Evolutionary conservation across 345 rosid species (phyloP), one percentile per base, ranked within the genome.

Genomic region (Citrus sp.): DNA sequence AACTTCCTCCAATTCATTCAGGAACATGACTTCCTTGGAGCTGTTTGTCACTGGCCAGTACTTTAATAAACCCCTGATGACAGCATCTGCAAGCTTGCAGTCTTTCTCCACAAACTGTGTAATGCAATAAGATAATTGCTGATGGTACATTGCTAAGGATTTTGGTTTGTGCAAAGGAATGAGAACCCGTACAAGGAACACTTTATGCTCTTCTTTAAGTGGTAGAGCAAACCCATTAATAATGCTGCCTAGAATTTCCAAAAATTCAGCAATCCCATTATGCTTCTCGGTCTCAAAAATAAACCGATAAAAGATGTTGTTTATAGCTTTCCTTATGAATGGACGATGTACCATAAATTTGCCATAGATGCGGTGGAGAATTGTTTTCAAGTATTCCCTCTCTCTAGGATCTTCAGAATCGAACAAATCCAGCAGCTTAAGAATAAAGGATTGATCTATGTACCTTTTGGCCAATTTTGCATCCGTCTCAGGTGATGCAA

Each of bases 281-380:
- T 93, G 95, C 80, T 89, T 93, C 85, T 90, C 97, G 0, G 97
- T 89, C 88, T 94, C 98, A 68, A 89, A 88, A 78, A 94, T 82
- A 80, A 94, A 92, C 49, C 72, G 86, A 77, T 82, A 94, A 82
- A 94, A 90, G 63, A 90, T 93, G 81, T 89, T 90, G 85, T 93
- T 94, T 84, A 93, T 90, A 35, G 91, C 85, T 86, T 92, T 94
- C 88, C 98, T 88, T 70, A 94, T 90, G 85, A 92, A 92, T 0
- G 98, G 94, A 3, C 97, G 96, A 87, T 94, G 97, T 70, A 89
- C 94, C 98, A 94, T 94, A 80, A 94, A 94, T 85, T 94, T 93
- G 3, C 98, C 98, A 74, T 94, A 94, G 70, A 90, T 88, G 59
- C 97, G 85, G 77, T 94, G 98, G 24, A 94, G 94, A 79, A 93